Conservation (phyloP, 2,329 filamentous ascomycete genomes). For the Apiospora phragmitis region DNA sequence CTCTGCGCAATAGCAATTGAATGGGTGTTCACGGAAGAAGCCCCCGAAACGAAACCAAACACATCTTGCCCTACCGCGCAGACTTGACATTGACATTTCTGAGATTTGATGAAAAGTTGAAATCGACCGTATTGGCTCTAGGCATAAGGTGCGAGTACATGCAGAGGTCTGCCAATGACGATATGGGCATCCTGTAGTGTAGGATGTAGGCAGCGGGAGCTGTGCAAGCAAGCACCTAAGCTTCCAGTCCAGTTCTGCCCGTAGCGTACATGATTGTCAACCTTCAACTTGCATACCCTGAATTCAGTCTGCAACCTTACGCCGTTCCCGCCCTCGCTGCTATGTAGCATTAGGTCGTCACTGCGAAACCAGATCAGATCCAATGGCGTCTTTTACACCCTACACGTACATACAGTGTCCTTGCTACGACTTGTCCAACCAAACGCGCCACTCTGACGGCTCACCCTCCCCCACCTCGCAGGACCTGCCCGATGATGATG, state of each 20-base stretch:
- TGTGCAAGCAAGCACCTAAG: background rate
- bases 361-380: background rate
- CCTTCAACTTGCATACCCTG: background rate
- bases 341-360: background rate
- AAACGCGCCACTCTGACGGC: conserved; percentile 27
- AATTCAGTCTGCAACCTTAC: background rate
- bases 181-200: no score
- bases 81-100: no score
- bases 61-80: no score
- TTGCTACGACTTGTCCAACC: conserved; percentile 45
- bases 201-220: background rate
- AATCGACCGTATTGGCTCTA: no score
- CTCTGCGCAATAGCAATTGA: background rate
- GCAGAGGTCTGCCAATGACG: no score
- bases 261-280: conserved; percentile 4
- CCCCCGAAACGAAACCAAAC: no score
- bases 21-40: background rate
- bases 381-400: conserved; percentile 54
- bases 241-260: conserved; percentile 2
- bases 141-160: no score
- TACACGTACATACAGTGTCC: conserved; percentile 70
- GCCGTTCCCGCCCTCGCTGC: background rate
- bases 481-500: conserved; percentile 23
- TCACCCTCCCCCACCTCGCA: conserved; percentile 19
- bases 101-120: no score